Evolutionary conservation across 495 filamentous ascomycete genomes (phyloP), one percentile per base, ranked within the genome.

Genomic region (Jackrogersella multiformis): DNA sequence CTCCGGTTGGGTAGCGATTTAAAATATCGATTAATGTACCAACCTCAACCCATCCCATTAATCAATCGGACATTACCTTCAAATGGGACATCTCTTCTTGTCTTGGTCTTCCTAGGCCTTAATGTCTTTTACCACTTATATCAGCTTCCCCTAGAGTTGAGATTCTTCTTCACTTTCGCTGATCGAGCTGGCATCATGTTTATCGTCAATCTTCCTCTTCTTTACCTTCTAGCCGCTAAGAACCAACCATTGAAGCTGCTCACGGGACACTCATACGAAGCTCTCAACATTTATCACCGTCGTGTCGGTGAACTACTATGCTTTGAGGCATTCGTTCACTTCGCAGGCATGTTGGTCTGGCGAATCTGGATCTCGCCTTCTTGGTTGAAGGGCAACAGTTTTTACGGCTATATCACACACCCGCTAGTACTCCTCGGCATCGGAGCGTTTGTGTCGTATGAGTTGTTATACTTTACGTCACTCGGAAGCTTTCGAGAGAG

Each of bases 171-270:
- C 71, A 74, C 83, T 56, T 81, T 87, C 56, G 83, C 82, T 53
- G 85, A 89, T 68, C 78, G 85, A 44, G 77, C 79, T 28, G 85
- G 84, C 5, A 62, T 82, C 13, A 54, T 86, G 4, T 87, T 86
- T 66, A 73, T 85, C 46, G 83, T 82, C 60, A 88, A 89, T 68
- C 79, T 89, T 0, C 85, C 86, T 1, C 75, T 87, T 13, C 75
- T 89, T 5, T 88, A 89, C 73, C 76, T 89, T 20, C 78, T 90
- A 1, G 76, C 83, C 2, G 85, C 87, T 53, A 90, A 90, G 69
- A 89, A 87, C 64, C 85, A 86, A 46, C 87, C 87, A 0, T 62
- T 89, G 8, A 83, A 81, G 24, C 61, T 80, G 0, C 72, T 89
- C 12, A 89, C 87, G 0, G 86, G 87, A 9, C 82, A 81, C 56